Percentiles rank a stretch among this genome's conserved stretches.
Conservation (phyloP, 768 basidiomycete genomes). For the Suillus subluteus region DNA sequence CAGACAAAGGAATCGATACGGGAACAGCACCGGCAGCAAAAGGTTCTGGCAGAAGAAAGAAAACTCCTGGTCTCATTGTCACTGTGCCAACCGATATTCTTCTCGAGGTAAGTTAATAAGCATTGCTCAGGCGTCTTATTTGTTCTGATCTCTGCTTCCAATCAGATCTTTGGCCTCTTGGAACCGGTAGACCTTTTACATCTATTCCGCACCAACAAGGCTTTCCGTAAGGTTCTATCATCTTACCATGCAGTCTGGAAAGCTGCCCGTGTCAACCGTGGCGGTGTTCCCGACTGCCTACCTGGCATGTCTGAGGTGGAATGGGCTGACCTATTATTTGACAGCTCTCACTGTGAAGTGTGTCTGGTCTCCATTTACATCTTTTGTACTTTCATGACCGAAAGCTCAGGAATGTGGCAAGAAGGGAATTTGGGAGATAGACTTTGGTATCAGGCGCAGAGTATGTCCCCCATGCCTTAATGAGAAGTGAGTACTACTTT, state of each 20-base stretch:
- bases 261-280: slow-evolving; percentile 6
- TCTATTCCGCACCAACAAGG: slow-evolving; percentile 31
- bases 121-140: background rate
- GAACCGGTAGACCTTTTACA: slow-evolving; percentile 35
- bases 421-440: slow-evolving; percentile 16
- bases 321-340: slow-evolving; percentile 33
- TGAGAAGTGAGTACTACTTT: slow-evolving; percentile 15
- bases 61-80: slow-evolving; percentile 15
- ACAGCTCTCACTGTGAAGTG: slow-evolving; percentile 22
- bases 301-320: slow-evolving; percentile 27
- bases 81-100: slow-evolving; percentile 31
- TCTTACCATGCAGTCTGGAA: slow-evolving; percentile 28
- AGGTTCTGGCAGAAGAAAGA: slow-evolving; percentile 5
- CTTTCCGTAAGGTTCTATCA: slow-evolving; percentile 30
- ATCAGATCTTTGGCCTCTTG: slow-evolving; percentile 32
- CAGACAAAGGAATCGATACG: background rate
- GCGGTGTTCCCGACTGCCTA: slow-evolving; percentile 25
- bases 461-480: slow-evolving; percentile 19
- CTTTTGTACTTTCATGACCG: background rate
- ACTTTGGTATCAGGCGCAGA: slow-evolving; percentile 23
- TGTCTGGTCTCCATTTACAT: background rate
- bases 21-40: background rate
- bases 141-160: background rate
- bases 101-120: slow-evolving; percentile 23
- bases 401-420: slow-evolving; percentile 18